These are phyloP conservation scores for Aspergillus wentii DNA, from an alignment of 495 filamentous ascomycete genomes.

Conservation along the genomic window DNA sequence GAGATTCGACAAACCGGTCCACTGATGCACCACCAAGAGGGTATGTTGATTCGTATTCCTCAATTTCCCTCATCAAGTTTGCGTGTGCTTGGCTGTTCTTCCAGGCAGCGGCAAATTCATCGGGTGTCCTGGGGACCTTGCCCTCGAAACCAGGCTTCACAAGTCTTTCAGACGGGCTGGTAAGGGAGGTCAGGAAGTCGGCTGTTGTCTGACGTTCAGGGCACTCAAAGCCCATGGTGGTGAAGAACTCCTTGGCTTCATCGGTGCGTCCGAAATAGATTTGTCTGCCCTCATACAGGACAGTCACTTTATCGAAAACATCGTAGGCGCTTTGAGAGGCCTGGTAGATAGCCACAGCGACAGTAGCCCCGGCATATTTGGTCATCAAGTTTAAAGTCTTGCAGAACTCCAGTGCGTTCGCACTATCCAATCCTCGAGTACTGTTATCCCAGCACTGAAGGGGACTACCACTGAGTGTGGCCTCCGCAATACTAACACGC, in stretches of 20 bases:
- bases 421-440: slow-evolving; percentile 80
- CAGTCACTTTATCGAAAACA: slow-evolving; percentile 56
- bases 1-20: slow-evolving; percentile 34
- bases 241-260: slow-evolving; percentile 62
- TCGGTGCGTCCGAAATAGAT: slow-evolving; percentile 63
- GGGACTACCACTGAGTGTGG: slow-evolving; percentile 67
- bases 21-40: slow-evolving; percentile 37
- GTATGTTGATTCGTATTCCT: slow-evolving; percentile 43
- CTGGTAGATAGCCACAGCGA: slow-evolving; percentile 81
- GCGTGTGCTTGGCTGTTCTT: slow-evolving; percentile 50
- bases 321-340: slow-evolving; percentile 80
- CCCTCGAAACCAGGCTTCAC: slow-evolving; percentile 60
- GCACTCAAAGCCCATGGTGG: slow-evolving; percentile 57
- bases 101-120: slow-evolving; percentile 66
- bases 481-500: slow-evolving; percentile 52
- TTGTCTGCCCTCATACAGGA: slow-evolving; percentile 61
- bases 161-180: slow-evolving; percentile 61
- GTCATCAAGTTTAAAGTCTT: slow-evolving; percentile 73
- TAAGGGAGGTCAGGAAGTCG: slow-evolving; percentile 76
- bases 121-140: slow-evolving; percentile 62
- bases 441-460: slow-evolving; percentile 85
- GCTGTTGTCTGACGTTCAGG: slow-evolving; percentile 62
- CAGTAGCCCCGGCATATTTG: slow-evolving; percentile 69
- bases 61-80: slow-evolving; percentile 47
- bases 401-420: slow-evolving; percentile 70